Conservation (phyloP, 2,329 filamentous ascomycete species). For the Scytalidium sp. region DNA sequence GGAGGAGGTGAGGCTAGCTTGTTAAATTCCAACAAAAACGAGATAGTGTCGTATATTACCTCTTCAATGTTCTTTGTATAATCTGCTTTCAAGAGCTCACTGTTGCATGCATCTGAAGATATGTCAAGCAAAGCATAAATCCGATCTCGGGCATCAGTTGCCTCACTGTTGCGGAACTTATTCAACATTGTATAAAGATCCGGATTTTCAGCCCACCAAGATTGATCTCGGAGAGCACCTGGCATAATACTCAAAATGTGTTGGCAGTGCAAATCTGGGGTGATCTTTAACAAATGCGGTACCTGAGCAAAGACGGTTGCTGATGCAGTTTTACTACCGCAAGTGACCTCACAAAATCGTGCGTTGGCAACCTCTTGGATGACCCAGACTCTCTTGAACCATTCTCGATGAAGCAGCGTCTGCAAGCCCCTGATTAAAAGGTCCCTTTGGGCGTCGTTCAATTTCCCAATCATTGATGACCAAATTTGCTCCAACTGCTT, state of each 20-base stretch:
- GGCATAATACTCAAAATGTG: slow-evolving; percentile 12
- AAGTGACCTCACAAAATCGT: slow-evolving; percentile 2
- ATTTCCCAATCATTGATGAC: too few species aligned
- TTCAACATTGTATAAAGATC: slow-evolving; percentile 6
- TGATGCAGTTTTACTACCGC: slow-evolving; percentile 5
- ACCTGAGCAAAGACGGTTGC: slow-evolving; percentile 4
- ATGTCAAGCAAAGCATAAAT: slow-evolving; percentile 9
- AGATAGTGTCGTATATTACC: slow-evolving; percentile 7
- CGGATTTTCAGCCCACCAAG: slow-evolving; percentile 8
- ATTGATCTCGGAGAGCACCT: slow-evolving; percentile 2
- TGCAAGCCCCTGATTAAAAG: not conserved
- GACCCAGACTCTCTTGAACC: slow-evolving; percentile 9
- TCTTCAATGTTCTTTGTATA: slow-evolving; percentile 8
- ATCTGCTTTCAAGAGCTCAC: slow-evolving; percentile 6
- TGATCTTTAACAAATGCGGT: not conserved
- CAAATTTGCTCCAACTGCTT: too few species aligned
- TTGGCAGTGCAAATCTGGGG: slow-evolving; percentile 5
- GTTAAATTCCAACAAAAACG: slow-evolving; percentile 5
- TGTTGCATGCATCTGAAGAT: slow-evolving; percentile 5
- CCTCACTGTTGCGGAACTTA: slow-evolving; percentile 8
- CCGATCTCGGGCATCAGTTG: slow-evolving; percentile 8
- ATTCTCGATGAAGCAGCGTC: not conserved
- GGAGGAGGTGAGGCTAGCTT: slow-evolving; percentile 1
- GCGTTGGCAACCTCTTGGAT: slow-evolving; percentile 9
- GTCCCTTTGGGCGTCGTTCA: not conserved